A percentile compares a stretch with the other conserved stretches of the same genome.
Conservation (phyloP, 345 rosid species). For the Syzygium oleosum region DNA sequence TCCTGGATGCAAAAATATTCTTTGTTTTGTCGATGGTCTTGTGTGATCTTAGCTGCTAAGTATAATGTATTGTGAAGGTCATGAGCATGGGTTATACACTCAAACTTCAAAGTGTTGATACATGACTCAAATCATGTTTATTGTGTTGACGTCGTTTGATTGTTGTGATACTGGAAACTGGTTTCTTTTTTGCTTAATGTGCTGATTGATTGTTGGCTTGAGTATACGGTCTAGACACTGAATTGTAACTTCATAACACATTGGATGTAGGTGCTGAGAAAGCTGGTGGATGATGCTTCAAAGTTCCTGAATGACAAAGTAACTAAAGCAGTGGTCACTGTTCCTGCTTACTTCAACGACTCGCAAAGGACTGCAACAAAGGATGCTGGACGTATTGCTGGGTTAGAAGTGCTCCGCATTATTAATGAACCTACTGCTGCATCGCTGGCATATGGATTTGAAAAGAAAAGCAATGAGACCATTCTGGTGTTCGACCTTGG, state of each 20-base stretch:
- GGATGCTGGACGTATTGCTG: constrained; percentile 92
- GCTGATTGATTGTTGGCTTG: background rate
- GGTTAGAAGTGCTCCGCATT: constrained; percentile 79
- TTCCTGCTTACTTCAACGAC: constrained; percentile 79
- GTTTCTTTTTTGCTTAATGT: background rate
- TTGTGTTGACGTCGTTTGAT: background rate
- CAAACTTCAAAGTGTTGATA: background rate
- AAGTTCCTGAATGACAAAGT: constrained; percentile 72
- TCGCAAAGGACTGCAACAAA: constrained; percentile 95
- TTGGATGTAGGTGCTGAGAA: constrained; percentile 64
- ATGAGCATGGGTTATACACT: background rate
- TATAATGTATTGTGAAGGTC: background rate
- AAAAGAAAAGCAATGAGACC: constrained; percentile 89
- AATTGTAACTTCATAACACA: background rate
- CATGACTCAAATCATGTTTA: background rate
- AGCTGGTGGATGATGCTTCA: constrained; percentile 95
- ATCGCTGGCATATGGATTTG: constrained; percentile 94
- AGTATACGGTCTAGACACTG: background rate
- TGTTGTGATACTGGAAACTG: background rate
- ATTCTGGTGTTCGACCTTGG: constrained; percentile 98
- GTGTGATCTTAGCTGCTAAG: background rate
- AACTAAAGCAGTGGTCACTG: constrained; percentile 72
- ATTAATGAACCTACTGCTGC: constrained; percentile 99
- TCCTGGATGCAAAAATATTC: background rate
- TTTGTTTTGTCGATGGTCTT: background rate